Base-by-base conservation (phyloP, 208 protist genomes). In the Jaenimonas drosophilae region DNA sequence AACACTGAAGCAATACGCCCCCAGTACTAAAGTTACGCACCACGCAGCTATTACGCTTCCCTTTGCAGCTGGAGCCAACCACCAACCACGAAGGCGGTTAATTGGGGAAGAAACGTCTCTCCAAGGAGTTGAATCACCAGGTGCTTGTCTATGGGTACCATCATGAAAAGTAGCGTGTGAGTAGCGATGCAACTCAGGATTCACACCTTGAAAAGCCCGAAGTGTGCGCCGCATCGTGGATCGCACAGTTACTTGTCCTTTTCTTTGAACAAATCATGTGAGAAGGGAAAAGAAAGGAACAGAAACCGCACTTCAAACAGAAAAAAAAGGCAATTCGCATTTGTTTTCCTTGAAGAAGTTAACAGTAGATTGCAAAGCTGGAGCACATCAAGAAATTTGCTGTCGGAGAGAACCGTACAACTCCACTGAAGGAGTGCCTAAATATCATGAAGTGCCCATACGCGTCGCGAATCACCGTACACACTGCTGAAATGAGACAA, bases 41-140 rank as follows among this genome's bases (percentile, higher is more conserved):
- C 84, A 89, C 2, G 80, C 76, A 11, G 71, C 74, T 39, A 88
- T 86, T 21, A 89, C 70, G 27, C 71, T 93, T 4, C 74, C 84
- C 43, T 86, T 85, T 25, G 79, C 76, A 1, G 69, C 75, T n/a
- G 84, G 79, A 0, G 84, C 69, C 12, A 88, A 54, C 78, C 79
- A 89, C 77, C 84, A 89, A 23, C 49, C 59, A 21, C 72, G 67
- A 40, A 89, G 33, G 17, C 79, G 41, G 36, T 85, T 80, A n/a
- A 93, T 57, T 28, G 84, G 84, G 16, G 84, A 85, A 12, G 73
- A 78, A 31, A 65, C 68, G 44, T 89, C 77, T 20, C 75, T 68
- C 80, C 84, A 93, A 20, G 84, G 84, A 11, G 80, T 89, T 9
- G 79, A 86, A 54, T 92, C 84, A 30, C 84, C 84, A 20, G 84